Evolutionary conservation across 2,329 filamentous ascomycete genomes (phyloP).

Genomic region (Penicillium occitanis): DNA sequence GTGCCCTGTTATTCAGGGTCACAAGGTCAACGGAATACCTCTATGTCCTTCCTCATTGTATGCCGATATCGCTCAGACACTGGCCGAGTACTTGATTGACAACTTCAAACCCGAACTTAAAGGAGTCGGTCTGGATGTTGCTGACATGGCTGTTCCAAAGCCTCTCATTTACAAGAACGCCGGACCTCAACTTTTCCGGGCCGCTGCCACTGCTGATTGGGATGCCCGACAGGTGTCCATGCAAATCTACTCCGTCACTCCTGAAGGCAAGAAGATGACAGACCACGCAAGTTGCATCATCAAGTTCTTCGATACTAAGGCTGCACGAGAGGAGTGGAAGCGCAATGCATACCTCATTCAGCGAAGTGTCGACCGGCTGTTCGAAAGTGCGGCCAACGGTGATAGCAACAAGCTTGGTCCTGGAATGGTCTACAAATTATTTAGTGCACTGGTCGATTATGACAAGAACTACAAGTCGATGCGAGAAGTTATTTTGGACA

Average conservation of each 20-base stretch:
- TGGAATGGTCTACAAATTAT: conserved; percentile 31
- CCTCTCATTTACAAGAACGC: conserved; percentile 57
- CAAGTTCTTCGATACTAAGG: conserved; percentile 24
- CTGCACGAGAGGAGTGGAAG: conserved; percentile 47
- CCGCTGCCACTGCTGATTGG: conserved; percentile 40
- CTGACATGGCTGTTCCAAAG: conserved; percentile 37
- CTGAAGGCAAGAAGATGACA: conserved; percentile 35
- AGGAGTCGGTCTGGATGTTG: conserved; percentile 35
- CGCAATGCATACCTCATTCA: conserved; percentile 26
- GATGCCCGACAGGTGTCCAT: conserved; percentile 33
- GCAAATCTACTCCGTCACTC: conserved; percentile 38
- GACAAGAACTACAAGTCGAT: conserved; percentile 28
- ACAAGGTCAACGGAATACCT: conserved; percentile 32
- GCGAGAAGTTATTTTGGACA: conserved; percentile 29
- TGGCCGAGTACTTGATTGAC: conserved; percentile 27
- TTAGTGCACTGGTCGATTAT: conserved; percentile 31
- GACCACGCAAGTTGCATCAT: conserved; percentile 22
- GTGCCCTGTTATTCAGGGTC: conserved; percentile 37
- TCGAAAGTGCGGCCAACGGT: conserved; percentile 19
- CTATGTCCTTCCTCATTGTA: conserved; percentile 24
- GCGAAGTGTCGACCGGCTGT: conserved; percentile 26
- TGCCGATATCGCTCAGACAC: conserved; percentile 30
- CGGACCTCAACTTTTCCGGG: conserved; percentile 40
- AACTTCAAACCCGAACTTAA: conserved; percentile 36
- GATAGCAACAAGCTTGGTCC: conserved; percentile 23